Base-by-base conservation (phyloP, 2,329 filamentous ascomycete genomes). In the Ceratocystis ficicola region DNA sequence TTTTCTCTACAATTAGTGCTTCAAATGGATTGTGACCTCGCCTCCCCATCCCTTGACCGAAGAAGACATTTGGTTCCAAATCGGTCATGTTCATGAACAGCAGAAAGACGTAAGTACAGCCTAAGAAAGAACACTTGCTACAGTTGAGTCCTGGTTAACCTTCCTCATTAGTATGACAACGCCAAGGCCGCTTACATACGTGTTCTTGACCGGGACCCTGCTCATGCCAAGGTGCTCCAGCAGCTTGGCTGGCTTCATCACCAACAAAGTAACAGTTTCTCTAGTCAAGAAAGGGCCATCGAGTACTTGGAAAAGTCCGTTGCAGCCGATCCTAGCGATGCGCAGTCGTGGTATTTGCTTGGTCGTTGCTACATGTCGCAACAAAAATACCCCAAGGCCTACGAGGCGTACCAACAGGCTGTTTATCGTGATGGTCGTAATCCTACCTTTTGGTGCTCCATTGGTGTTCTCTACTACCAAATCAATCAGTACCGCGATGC, bases 41-140 rank as follows among this genome's bases (percentile, higher is more conserved):
- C 93, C 94, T 32, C 94, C 94, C 2, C 86, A 90, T 3, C 94
- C 94, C 1, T 76, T 99, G 71, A 96, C 92, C 0, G 92, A 97
- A 75, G 93, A 97, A 75, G 94, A 99, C 72, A 99, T 99, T 68
- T 97, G 93, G 93, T 99, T 99, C 79, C 94, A 99, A 76, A 97
- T 99, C 73, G 94, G 94, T 30, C 94, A 99, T 75, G 94, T 99
- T 62, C 92, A 99, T 72, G 94, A 99, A 74, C 94, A 97, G 73
- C 93, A 97, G 76, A 97, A 97, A 81, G 94, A 99, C 73, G 92
- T 96, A 81, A 78, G 90, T 81, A 22, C 50, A 12, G 12, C 50
- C 50, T 15, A 5, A 8, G 20, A 28, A 20, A 8, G 20, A 28
- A 20, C n/a, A n/a, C 25, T 32, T 15, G 8, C 25, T 5, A 17